Conservation (phyloP, 768 basidiomycete species). For the Pleurotus platypus region DNA sequence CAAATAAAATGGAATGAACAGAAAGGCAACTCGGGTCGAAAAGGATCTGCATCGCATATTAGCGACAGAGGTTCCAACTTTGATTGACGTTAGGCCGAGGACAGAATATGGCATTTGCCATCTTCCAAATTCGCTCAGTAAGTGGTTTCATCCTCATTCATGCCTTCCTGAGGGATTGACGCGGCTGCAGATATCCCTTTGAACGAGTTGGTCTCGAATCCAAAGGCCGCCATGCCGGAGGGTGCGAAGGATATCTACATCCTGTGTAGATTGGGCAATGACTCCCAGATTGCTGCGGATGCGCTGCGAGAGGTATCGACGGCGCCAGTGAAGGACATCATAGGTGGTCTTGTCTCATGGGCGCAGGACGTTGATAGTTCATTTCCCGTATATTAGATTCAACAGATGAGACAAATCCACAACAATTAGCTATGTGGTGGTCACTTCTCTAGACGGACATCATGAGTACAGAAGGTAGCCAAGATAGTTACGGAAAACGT, state of each 20-base stretch:
- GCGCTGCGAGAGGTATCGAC: constrained; percentile 41
- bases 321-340: constrained; percentile 56
- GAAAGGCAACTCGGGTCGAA: no score
- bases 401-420: background rate
- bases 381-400: constrained; percentile 78
- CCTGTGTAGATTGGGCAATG: constrained; percentile 88
- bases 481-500: constrained; percentile 18
- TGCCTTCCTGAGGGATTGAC: background rate
- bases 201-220: constrained; percentile 56
- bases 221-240: constrained; percentile 36
- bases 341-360: constrained; percentile 86
- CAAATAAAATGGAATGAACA: no score
- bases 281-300: constrained; percentile 84
- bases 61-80: constrained; percentile 19
- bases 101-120: constrained; percentile 87
- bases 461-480: no score
- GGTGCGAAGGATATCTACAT: constrained; percentile 42
- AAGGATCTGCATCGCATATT: constrained; percentile 48
- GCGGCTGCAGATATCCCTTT: constrained; percentile 67
- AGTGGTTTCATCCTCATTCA: constrained; percentile 16
- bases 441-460: constrained; percentile 17
- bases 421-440: no score
- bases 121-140: constrained; percentile 72
- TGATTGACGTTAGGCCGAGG: constrained; percentile 80
- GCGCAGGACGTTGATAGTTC: constrained; percentile 62